A percentile compares a stretch with the other conserved stretches of the same genome.
Evolutionary conservation across 331 rosid genomes (phyloP).

Genomic region (Phaseolus coccineus): DNA sequence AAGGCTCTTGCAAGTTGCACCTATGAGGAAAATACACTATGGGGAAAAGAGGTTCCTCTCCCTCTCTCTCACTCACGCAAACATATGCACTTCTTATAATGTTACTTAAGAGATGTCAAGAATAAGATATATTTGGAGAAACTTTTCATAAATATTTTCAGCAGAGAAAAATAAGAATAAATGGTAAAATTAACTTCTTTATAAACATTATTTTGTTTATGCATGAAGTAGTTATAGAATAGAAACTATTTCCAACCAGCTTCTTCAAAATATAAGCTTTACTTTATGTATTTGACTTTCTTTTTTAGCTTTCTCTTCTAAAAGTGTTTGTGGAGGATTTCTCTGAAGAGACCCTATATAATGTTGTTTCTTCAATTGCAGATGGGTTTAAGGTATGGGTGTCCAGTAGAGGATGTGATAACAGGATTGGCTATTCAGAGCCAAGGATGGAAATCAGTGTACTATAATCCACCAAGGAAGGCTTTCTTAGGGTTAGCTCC

Average conservation of each 20-base stretch:
- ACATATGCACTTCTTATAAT: background rate
- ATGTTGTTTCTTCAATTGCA: conserved; percentile 31
- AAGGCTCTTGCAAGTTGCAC: conserved; percentile 69
- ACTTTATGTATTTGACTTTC: too few relatives aligned
- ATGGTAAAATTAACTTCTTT: too few relatives aligned
- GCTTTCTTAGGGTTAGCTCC: conserved; percentile 78
- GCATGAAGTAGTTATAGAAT: too few relatives aligned
- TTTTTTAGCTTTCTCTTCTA: too few relatives aligned
- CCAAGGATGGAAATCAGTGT: conserved; percentile 81
- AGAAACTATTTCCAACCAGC: too few relatives aligned
- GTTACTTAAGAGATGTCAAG: background rate
- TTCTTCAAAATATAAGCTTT: too few relatives aligned
- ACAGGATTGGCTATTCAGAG: conserved; percentile 71
- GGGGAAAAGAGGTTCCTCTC: conserved; percentile 77
- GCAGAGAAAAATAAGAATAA: too few relatives aligned
- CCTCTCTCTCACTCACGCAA: background rate
- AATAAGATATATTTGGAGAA: background rate
- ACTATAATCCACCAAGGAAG: conserved; percentile 61
- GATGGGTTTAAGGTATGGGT: conserved; percentile 75
- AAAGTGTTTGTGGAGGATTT: too few relatives aligned
- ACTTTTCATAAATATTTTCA: too few relatives aligned
- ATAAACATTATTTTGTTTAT: too few relatives aligned
- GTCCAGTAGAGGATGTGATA: conserved; percentile 79
- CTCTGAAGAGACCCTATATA: too few relatives aligned
- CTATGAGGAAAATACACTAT: conserved; percentile 69